These are phyloP conservation scores for Odonthalia washingtoniensis DNA, from an alignment of 31 red algal species.

Conservation along the genomic window DNA sequence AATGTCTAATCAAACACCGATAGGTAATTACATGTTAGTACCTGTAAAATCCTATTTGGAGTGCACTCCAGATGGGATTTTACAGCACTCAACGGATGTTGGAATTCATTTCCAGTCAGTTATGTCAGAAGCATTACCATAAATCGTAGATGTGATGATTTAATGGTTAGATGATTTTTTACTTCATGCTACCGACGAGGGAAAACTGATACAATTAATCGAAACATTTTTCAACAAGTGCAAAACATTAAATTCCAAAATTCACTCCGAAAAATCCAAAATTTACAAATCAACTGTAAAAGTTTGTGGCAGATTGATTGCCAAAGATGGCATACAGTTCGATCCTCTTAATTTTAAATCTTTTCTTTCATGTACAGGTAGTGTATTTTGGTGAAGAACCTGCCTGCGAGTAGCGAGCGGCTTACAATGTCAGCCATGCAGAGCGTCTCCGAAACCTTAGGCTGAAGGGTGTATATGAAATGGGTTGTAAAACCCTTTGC, in stretches of 20 bases:
- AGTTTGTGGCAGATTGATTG: constrained; percentile 11
- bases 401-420: not conserved
- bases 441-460: not conserved
- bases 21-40: constrained; percentile 49
- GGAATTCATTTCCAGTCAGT: constrained; percentile 54
- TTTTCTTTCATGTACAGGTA: not conserved
- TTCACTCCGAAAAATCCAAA: constrained; percentile 15
- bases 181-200: constrained; percentile 27
- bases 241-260: not conserved
- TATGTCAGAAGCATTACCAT: not conserved
- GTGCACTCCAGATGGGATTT: not conserved
- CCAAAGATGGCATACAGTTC: constrained; percentile 36
- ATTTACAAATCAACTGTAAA: not conserved
- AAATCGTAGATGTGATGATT: constrained; percentile 7
- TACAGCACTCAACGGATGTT: constrained; percentile 35
- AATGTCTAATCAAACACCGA: constrained; percentile 45
- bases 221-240: constrained; percentile 1
- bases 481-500: not conserved
- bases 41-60: not conserved
- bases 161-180: constrained; percentile 61
- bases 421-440: not conserved
- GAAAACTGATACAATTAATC: constrained; percentile 17
- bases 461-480: not conserved
- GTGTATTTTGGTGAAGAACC: not conserved
- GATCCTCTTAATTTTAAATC: too few species aligned